Evolutionary conservation across 768 basidiomycete genomes (phyloP).

Genomic region (Lactifluus subvellereus): DNA sequence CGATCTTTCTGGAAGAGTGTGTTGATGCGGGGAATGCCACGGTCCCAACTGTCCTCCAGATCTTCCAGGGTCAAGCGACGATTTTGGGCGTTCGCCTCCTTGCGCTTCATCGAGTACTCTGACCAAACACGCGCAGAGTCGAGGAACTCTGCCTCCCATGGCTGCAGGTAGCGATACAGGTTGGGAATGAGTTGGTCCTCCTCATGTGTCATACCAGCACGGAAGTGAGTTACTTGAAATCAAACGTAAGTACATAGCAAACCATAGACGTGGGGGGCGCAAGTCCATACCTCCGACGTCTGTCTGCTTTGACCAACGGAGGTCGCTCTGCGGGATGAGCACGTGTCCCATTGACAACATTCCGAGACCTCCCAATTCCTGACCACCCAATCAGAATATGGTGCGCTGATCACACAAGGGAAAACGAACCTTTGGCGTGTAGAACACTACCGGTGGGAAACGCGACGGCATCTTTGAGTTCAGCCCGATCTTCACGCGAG

Average conservation of each 20-base stretch:
- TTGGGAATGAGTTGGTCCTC: conserved; percentile 96
- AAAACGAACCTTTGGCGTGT: conserved; percentile 74
- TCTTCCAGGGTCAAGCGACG: conserved; percentile 95
- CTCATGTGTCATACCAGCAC: conserved; percentile 96
- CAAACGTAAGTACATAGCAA: neutral
- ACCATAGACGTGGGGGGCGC: neutral
- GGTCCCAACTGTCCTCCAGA: conserved; percentile 97
- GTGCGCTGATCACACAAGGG: conserved; percentile 5
- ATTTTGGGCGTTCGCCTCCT: conserved; percentile 99
- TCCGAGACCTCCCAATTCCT: conserved; percentile 95
- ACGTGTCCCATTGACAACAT: conserved; percentile 99
- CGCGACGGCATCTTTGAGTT: conserved; percentile 99
- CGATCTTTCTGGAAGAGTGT: conserved; percentile 98
- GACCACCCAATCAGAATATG: conserved; percentile 12
- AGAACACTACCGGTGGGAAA: conserved; percentile 96
- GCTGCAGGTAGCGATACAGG: conserved; percentile 92
- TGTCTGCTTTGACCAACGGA: conserved; percentile 98
- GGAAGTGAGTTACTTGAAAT: conserved; percentile 86
- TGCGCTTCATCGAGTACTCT: conserved; percentile 98
- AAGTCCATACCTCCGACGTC: conserved; percentile 69
- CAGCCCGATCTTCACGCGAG: conserved; percentile 98
- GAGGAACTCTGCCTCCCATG: conserved; percentile 96
- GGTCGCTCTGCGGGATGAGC: conserved; percentile 94
- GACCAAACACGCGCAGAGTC: conserved; percentile 99
- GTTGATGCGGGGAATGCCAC: conserved; percentile 97